Conservation (phyloP, 139 green algal species). For the Chlorella ohadii region DNA sequence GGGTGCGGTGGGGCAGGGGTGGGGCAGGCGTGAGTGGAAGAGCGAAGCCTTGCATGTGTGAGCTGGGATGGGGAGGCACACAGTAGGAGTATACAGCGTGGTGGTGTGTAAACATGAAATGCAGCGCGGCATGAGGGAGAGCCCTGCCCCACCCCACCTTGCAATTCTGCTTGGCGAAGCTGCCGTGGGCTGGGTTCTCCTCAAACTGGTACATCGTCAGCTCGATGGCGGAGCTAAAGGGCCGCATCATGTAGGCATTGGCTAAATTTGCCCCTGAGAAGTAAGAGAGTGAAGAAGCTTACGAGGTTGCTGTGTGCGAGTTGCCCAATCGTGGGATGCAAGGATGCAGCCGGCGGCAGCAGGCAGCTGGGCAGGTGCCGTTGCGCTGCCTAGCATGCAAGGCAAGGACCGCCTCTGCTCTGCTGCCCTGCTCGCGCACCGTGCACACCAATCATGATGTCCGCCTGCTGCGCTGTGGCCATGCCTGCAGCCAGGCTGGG, state of each 20-base stretch:
- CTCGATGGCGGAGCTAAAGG: not conserved
- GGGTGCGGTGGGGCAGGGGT: not conserved
- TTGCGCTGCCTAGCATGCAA: no score
- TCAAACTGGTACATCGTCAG: conserved; percentile 23
- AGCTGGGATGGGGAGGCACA: no score
- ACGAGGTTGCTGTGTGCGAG: no score
- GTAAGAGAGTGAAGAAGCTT: no score
- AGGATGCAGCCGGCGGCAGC: no score
- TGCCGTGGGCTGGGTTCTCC: not conserved
- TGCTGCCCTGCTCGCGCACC: no score
- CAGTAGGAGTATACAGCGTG: no score
- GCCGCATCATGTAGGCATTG: conserved; percentile 17
- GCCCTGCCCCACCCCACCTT: not conserved
- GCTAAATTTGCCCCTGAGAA: conserved; percentile 19
- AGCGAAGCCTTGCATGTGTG: not conserved
- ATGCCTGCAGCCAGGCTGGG: conserved; percentile 2
- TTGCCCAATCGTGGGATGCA: no score
- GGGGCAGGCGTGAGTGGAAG: not conserved
- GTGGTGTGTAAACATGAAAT: no score
- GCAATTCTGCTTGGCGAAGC: not conserved
- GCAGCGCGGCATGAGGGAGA: not conserved
- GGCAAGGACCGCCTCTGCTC: no score
- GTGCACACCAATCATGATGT: conserved; percentile 8
- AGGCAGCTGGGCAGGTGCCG: no score
- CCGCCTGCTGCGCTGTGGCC: conserved; percentile 11